A percentile compares a stretch with the other conserved stretches of the same genome.
Conservation (phyloP, 2,329 filamentous ascomycete genomes). For the Pestalotiopsis sp. region DNA sequence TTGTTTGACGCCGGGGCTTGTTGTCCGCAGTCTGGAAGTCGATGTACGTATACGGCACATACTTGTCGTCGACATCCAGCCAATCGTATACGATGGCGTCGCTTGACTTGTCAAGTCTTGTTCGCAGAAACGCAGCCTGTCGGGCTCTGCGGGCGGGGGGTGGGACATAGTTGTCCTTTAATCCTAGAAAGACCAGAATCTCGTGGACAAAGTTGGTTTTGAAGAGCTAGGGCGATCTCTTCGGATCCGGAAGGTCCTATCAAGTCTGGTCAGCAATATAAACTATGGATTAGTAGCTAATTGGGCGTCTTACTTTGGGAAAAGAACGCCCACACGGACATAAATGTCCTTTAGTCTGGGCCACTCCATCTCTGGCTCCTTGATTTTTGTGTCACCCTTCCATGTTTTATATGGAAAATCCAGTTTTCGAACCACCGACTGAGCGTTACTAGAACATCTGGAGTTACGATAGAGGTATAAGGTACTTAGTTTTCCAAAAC, state of each 20-base stretch:
- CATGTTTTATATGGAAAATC: too few species aligned
- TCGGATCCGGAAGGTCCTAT: background rate
- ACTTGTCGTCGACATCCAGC: background rate
- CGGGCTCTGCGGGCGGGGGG: background rate
- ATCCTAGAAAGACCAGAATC: background rate
- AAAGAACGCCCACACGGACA: too few species aligned
- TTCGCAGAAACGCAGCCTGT: background rate
- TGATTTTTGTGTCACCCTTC: too few species aligned
- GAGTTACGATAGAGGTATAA: too few species aligned
- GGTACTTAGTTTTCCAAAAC: too few species aligned
- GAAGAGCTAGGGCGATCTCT: background rate
- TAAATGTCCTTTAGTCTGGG: too few species aligned
- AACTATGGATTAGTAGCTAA: too few species aligned
- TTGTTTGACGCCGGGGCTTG: background rate
- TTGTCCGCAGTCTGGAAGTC: background rate
- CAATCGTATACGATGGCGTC: background rate
- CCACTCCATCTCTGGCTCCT: too few species aligned
- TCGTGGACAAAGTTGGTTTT: background rate
- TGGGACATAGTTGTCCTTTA: background rate
- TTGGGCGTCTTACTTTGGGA: too few species aligned
- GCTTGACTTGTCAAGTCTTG: background rate
- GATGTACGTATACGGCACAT: background rate
- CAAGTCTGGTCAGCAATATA: background rate
- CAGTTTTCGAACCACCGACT: too few species aligned
- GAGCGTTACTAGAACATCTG: too few species aligned